A percentile compares a stretch with the other conserved stretches of the same genome.
These are phyloP conservation scores for Boletus mariae DNA, from an alignment of 1,284 basidiomycete species.

Conservation along the genomic window DNA sequence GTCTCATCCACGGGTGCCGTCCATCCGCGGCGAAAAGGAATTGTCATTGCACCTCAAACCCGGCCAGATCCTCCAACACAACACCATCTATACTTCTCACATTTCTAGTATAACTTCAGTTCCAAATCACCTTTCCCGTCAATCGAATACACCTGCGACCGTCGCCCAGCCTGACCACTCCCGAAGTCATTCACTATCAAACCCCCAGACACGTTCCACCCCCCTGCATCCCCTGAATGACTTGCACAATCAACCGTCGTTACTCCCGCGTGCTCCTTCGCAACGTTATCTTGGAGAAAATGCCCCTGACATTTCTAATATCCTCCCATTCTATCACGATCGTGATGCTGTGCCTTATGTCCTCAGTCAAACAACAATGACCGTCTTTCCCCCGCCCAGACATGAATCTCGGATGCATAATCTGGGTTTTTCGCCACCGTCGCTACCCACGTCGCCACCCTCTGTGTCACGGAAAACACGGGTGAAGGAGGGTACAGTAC, in stretches of 20 bases:
- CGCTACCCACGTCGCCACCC: slow-evolving; percentile 6
- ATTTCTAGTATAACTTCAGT: slow-evolving; percentile 1
- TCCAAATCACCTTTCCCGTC: slow-evolving; percentile 5
- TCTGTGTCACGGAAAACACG: slow-evolving; percentile 6
- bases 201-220: not conserved
- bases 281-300: slow-evolving; percentile 8
- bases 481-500: not conserved
- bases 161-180: slow-evolving; percentile 6
- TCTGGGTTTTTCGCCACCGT: slow-evolving; percentile 8
- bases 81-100: slow-evolving; percentile 15
- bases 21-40: slow-evolving; percentile 4
- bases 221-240: not conserved
- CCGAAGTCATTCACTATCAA: slow-evolving; percentile 13
- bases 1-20: slow-evolving; percentile 6
- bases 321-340: slow-evolving; percentile 7
- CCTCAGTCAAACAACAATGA: slow-evolving; percentile 11
- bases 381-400: slow-evolving; percentile 22
- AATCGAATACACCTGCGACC: not conserved
- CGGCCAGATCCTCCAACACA: slow-evolving; percentile 47
- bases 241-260: slow-evolving; percentile 4
- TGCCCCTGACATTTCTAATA: slow-evolving; percentile 6
- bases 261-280: slow-evolving; percentile 12
- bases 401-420: slow-evolving; percentile 16
- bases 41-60: slow-evolving; percentile 48
- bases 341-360: slow-evolving; percentile 11